Evolutionary conservation across 331 rosid genomes (phyloP).

Genomic region (Malus hybrid): DNA sequence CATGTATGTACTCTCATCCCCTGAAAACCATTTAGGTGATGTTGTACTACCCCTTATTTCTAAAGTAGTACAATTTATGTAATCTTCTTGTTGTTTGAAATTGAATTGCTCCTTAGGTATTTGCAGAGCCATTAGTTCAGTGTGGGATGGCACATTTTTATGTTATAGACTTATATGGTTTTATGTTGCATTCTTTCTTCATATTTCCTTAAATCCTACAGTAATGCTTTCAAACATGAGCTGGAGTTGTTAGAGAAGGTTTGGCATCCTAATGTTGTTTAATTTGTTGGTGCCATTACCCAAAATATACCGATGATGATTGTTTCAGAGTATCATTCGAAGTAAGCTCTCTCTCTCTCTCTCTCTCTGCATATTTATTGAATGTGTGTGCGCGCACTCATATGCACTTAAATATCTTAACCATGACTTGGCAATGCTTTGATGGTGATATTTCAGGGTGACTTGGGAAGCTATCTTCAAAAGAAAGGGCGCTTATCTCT

Average conservation of each 20-base stretch:
- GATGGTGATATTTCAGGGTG: constrained; percentile 60
- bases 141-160: neutral
- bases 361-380: neutral
- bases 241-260: constrained; percentile 86
- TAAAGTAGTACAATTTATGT: neutral
- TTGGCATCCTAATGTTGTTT: constrained; percentile 93
- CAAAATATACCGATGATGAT: constrained; percentile 99
- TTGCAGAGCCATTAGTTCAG: neutral
- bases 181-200: neutral
- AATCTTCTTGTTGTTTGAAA: neutral
- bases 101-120: neutral
- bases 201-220: constrained; percentile 21
- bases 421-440: constrained; percentile 20
- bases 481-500: constrained; percentile 93
- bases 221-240: constrained; percentile 90
- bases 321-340: constrained; percentile 83
- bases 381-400: neutral
- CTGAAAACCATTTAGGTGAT: neutral
- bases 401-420: neutral
- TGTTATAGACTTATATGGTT: constrained; percentile 1
- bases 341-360: constrained; percentile 36
- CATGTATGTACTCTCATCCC: constrained; percentile 50
- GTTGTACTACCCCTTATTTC: neutral
- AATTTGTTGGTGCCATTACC: constrained; percentile 99
- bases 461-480: constrained; percentile 72